Conservation (phyloP, 192 early-diverging fungal genomes). For the Coemansia brasiliensis region DNA sequence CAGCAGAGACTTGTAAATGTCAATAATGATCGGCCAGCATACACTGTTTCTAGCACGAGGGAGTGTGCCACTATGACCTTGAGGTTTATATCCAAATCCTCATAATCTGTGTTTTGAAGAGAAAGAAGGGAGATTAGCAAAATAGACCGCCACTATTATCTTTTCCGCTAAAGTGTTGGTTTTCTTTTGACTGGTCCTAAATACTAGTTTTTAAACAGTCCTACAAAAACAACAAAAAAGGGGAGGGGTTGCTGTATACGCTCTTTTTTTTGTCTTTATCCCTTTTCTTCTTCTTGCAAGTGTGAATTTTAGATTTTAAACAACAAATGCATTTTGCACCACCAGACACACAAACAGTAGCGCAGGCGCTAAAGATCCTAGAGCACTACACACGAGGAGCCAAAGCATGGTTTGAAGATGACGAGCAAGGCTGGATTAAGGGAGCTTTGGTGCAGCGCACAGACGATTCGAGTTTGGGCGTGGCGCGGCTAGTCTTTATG, state of each 20-base stretch:
- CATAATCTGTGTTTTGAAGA: too few species aligned
- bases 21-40: too few species aligned
- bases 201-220: too few species aligned
- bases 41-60: too few species aligned
- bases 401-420: slow-evolving; percentile 87
- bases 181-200: too few species aligned
- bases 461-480: slow-evolving; percentile 36
- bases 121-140: too few species aligned
- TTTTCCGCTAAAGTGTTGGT: too few species aligned
- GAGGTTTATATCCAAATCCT: too few species aligned
- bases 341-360: slow-evolving; percentile 33
- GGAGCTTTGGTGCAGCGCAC: slow-evolving; percentile 56
- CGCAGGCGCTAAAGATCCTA: slow-evolving; percentile 53
- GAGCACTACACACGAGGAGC: slow-evolving; percentile 73
- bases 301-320: background rate
- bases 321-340: slow-evolving; percentile 26
- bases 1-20: too few species aligned
- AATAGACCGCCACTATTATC: too few species aligned
- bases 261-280: slow-evolving; percentile 5
- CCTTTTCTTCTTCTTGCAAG: slow-evolving; percentile 1
- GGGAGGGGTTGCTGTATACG: background rate
- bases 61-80: too few species aligned
- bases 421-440: slow-evolving; percentile 81
- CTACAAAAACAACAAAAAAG: too few species aligned
- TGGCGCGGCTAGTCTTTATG: slow-evolving; percentile 45